Conservation (phyloP, 2,329 filamentous ascomycete genomes). For the Orbilia quercus region DNA sequence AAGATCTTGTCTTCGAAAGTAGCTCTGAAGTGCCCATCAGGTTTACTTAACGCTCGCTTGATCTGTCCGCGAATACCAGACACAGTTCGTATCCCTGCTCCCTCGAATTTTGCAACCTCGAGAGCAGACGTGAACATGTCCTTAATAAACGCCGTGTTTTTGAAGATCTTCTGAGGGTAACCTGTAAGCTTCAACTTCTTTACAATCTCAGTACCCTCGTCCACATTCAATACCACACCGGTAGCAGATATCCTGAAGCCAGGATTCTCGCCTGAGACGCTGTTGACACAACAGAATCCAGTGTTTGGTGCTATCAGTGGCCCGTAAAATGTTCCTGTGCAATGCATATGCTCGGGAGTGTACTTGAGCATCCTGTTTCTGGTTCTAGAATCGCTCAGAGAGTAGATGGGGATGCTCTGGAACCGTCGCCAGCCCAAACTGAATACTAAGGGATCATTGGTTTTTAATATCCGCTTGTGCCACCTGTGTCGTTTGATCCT, state of each 20-base stretch:
- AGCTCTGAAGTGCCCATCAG: conserved; percentile 93
- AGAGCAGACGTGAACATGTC: conserved; percentile 96
- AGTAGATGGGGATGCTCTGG: conserved; percentile 91
- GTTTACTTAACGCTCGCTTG: conserved; percentile 91
- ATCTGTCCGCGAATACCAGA: conserved; percentile 96
- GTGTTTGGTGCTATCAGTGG: conserved; percentile 95
- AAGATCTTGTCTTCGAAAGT: conserved; percentile 99
- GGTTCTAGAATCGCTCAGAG: conserved; percentile 90
- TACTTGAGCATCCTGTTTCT: conserved; percentile 99
- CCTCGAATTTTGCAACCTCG: conserved; percentile 98
- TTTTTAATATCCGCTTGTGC: conserved; percentile 99
- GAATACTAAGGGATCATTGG: conserved; percentile 96
- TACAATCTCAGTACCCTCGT: conserved; percentile 96
- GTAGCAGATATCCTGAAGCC: conserved; percentile 96
- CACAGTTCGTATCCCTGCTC: conserved; percentile 93
- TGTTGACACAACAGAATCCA: conserved; percentile 93
- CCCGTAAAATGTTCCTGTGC: conserved; percentile 94
- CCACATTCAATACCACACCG: conserved; percentile 90
- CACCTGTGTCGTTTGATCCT: conserved; percentile 97
- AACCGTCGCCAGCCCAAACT: conserved; percentile 96
- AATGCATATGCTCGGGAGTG: conserved; percentile 99
- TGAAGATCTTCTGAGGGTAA: conserved; percentile 95
- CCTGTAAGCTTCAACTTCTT: conserved; percentile 99
- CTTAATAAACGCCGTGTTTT: conserved; percentile 98
- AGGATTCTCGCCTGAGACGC: conserved; percentile 78